These are phyloP conservation scores for Clarkia xantiana DNA, from an alignment of 345 rosid genomes.

Conservation along the genomic window DNA sequence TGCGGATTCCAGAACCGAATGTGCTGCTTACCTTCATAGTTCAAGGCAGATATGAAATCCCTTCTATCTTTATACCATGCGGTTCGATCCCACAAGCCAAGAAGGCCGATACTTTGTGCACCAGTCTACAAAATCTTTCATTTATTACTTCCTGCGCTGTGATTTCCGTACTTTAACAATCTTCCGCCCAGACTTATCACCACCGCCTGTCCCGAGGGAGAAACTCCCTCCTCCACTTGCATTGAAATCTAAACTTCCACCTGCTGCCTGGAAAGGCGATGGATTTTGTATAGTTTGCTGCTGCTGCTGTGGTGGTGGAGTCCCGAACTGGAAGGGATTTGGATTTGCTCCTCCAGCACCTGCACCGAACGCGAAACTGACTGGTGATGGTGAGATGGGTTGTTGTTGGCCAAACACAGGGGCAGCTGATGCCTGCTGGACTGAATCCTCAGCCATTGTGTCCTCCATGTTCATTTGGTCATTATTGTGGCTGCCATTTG, in stretches of 20 bases:
- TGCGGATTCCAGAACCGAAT: no score
- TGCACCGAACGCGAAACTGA: slow-evolving; percentile 2
- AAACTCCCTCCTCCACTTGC: slow-evolving; percentile 64
- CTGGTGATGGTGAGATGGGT: slow-evolving; percentile 23
- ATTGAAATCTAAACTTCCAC: slow-evolving; percentile 46
- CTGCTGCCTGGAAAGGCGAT: slow-evolving; percentile 48
- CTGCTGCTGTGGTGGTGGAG: slow-evolving; percentile 22
- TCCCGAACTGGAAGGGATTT: slow-evolving; percentile 44
- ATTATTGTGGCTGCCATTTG: slow-evolving; percentile 17
- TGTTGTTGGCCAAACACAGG: slow-evolving; percentile 39
- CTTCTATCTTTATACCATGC: no score
- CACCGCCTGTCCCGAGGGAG: slow-evolving; percentile 58
- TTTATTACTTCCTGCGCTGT: no score
- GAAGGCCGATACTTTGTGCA: no score
- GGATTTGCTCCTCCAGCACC: not conserved
- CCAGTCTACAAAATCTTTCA: no score
- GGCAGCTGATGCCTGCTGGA: slow-evolving; percentile 25
- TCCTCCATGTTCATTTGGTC: slow-evolving; percentile 86
- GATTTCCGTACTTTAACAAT: slow-evolving; percentile 17
- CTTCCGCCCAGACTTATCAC: slow-evolving; percentile 56
- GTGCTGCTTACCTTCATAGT: no score
- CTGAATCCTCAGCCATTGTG: slow-evolving; percentile 93
- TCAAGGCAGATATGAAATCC: no score
- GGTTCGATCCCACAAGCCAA: no score
- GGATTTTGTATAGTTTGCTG: slow-evolving; percentile 27